Evolutionary conservation across 176 grass and related monocot genomes (phyloP), one percentile per base, ranked within the genome.

Genomic region (Dendrocalamus sinicus): DNA sequence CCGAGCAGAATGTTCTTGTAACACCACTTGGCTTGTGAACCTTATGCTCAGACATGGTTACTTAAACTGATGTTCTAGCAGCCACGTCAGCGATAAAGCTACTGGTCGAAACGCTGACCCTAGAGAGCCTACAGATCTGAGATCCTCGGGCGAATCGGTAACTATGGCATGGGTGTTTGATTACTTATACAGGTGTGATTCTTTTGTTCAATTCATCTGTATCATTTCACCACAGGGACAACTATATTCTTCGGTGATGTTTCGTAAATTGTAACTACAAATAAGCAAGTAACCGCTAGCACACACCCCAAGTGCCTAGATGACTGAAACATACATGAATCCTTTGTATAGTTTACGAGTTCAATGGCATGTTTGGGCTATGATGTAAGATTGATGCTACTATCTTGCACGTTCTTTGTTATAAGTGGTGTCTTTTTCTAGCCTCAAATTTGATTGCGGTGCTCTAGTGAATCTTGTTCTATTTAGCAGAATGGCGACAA

Each of bases 1-100:
- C 62, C 46, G 77, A 88, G n/a, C 67, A 82, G 35, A 88, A 88
- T 72, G 86, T 92, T 92, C 86, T 92, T 46, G 64, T 88, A 75
- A 77, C 70, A 3, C 74, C 55, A 35, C 75, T 72, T 64, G 81
- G 81, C 16, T 75, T 79, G 73, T 84, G 76, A 84, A 85, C 63
- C 39, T 85, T 75, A 81, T 72, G 45, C 73, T 80, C 23, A 46
- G n/a, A 20, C 24, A n/a, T 63, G 50, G 57, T 32, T 26, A 10
- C 19, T 46, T 45, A 43, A 63, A 16, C 0, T 17, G 26, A 35
- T 32, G 61, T 46, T 44, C 23, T 19, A 32, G 77, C 20, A 50
- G 39, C 6, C 40, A 43, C 26, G 14, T 6, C 45, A 17, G 46
- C 3, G 9, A 12, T 14, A 10, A 53, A 2, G 48, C 24, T 9